Conservation (phyloP, 2,329 filamentous ascomycete species). For the Pseudovirgaria hyperparasitica region DNA sequence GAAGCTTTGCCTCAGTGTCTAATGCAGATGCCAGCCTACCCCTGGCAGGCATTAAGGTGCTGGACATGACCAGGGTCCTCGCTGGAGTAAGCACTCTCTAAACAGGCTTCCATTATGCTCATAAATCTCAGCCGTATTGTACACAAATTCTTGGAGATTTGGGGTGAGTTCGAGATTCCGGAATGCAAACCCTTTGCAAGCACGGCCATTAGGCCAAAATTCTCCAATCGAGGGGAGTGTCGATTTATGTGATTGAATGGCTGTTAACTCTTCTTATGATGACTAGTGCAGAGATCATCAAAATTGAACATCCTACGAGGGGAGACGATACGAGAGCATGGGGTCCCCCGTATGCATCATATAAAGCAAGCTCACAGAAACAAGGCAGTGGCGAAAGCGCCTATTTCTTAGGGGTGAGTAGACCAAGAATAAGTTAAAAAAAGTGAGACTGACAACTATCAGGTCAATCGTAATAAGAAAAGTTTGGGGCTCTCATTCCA, state of each 20-base stretch:
- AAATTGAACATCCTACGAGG: slow-evolving; percentile 82
- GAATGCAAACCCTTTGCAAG: no score
- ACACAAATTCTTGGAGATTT: slow-evolving; percentile 94
- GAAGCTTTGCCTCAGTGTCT: slow-evolving; percentile 30
- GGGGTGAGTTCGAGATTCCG: slow-evolving; percentile 46
- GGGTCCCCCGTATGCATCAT: slow-evolving; percentile 87
- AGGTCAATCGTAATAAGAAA: slow-evolving; percentile 97
- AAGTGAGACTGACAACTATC: slow-evolving; percentile 4
- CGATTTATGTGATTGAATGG: no score
- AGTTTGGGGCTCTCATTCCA: slow-evolving; percentile 87
- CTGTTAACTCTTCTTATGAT: no score
- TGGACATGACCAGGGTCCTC: slow-evolving; percentile 94
- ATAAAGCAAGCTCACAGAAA: slow-evolving; percentile 44
- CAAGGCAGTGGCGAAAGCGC: slow-evolving; percentile 77
- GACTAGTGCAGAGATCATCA: slow-evolving; percentile 89
- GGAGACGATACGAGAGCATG: slow-evolving; percentile 92
- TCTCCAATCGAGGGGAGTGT: no score
- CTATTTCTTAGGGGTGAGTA: slow-evolving; percentile 74
- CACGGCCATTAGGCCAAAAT: no score
- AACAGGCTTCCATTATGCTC: slow-evolving; percentile 6
- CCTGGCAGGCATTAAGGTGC: slow-evolving; percentile 71
- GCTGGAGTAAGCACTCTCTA: slow-evolving; percentile 58
- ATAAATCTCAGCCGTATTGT: slow-evolving; percentile 64
- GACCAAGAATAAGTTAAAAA: slow-evolving; percentile 1
- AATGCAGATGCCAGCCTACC: slow-evolving; percentile 42